Evolutionary conservation across 75 land plant species (phyloP).

Genomic region (Pinus albicaulis): DNA sequence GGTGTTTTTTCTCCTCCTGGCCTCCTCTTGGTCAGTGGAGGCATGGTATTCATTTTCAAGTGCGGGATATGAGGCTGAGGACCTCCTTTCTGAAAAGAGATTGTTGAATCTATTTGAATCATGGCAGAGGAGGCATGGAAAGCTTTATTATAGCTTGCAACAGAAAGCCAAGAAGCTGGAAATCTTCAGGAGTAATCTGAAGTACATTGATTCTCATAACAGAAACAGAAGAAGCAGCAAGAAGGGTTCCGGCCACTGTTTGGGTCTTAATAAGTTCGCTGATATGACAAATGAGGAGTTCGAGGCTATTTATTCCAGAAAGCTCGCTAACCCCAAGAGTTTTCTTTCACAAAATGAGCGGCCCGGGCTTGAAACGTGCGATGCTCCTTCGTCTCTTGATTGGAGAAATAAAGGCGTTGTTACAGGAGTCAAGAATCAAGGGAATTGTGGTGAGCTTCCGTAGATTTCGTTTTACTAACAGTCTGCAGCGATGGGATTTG

Average conservation of each 20-base stretch:
- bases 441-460: slow-evolving; percentile 29
- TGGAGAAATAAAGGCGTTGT: slow-evolving; percentile 53
- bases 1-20: too few relatives aligned
- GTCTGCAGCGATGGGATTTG: too few relatives aligned
- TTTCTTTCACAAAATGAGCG: background rate
- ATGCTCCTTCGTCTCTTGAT: slow-evolving; percentile 30
- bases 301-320: background rate
- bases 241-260: background rate
- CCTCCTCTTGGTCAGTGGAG: too few relatives aligned
- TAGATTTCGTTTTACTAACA: too few relatives aligned
- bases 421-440: slow-evolving; percentile 46
- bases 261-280: slow-evolving; percentile 25
- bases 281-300: slow-evolving; percentile 26
- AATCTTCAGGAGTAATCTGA: slow-evolving; percentile 33
- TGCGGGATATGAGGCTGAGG: slow-evolving; percentile 5
- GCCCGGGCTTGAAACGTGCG: background rate
- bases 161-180: slow-evolving; percentile 10
- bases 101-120: slow-evolving; percentile 7
- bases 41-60: background rate
- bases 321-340: background rate
- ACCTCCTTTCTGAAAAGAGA: slow-evolving; percentile 13
- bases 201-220: slow-evolving; percentile 2
- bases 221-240: background rate
- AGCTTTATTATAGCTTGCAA: background rate
- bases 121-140: slow-evolving; percentile 6